Evolutionary conservation across 73 alveolate species (phyloP).

Genomic region (Vitrella brassicaformis): DNA sequence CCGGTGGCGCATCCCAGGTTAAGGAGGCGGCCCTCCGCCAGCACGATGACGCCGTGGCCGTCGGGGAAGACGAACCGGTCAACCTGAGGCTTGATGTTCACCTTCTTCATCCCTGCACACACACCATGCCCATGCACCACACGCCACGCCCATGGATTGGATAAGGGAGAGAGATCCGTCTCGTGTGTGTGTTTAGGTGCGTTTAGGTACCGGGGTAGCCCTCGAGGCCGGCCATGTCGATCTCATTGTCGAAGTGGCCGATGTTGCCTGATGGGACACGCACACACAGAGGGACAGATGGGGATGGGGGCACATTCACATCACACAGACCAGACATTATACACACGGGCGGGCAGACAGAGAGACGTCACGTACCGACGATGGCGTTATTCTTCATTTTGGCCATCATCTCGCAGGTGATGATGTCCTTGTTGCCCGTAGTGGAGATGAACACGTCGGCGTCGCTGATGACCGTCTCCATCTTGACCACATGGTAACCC

Average conservation of each 20-base stretch:
- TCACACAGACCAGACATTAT: no score
- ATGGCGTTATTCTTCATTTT: constrained; percentile 93
- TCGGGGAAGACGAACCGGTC: constrained; percentile 86
- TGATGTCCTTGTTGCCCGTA: constrained; percentile 87
- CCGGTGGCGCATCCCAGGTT: constrained; percentile 96
- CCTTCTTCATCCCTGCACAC: constrained; percentile 66
- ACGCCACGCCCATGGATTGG: no score
- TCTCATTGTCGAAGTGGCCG: constrained; percentile 91
- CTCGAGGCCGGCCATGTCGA: constrained; percentile 79
- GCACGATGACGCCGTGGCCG: constrained; percentile 77
- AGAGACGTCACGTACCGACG: no score
- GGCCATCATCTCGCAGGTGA: constrained; percentile 72
- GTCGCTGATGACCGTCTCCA: constrained; percentile 57
- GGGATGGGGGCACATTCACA: no score
- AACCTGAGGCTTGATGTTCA: constrained; percentile 75
- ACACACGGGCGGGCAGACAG: no score
- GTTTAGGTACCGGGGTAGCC: no score
- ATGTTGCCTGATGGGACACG: no score
- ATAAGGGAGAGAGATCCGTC: no score
- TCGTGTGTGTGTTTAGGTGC: no score
- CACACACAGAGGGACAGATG: no score
- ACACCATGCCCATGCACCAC: no score
- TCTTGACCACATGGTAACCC: constrained; percentile 75
- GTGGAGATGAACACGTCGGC: constrained; percentile 81
- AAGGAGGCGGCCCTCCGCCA: constrained; percentile 86